Conservation (phyloP, 2,329 filamentous ascomycete genomes). For the Colletotrichum orbiculare region DNA sequence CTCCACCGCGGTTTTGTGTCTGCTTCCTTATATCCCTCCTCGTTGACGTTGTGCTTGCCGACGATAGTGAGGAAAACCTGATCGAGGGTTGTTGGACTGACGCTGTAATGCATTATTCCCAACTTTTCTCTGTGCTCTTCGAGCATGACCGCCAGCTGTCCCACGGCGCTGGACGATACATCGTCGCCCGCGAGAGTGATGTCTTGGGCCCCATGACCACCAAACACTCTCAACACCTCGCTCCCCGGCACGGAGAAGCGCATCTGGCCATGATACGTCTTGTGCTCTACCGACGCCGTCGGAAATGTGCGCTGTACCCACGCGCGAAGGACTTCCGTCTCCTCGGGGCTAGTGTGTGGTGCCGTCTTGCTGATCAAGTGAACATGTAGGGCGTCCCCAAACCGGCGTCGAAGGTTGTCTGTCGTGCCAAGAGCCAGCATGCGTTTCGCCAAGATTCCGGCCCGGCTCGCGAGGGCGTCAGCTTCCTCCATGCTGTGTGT, state of each 20-base stretch:
- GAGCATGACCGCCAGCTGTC: slow-evolving; percentile 75
- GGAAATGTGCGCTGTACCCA: slow-evolving; percentile 75
- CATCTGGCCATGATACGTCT: slow-evolving; percentile 86
- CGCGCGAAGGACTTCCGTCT: slow-evolving; percentile 72
- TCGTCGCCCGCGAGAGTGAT: slow-evolving; percentile 42
- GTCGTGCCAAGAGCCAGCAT: slow-evolving; percentile 89
- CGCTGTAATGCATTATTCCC: slow-evolving; percentile 86
- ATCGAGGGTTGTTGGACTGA: slow-evolving; percentile 87
- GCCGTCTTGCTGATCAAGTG: slow-evolving; percentile 82
- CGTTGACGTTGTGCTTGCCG: slow-evolving; percentile 79
- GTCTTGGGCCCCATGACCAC: slow-evolving; percentile 37
- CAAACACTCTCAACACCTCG: slow-evolving; percentile 44
- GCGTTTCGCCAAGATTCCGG: slow-evolving; percentile 84
- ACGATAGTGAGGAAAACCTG: slow-evolving; percentile 92
- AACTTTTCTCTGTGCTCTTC: slow-evolving; percentile 77
- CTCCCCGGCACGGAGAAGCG: slow-evolving; percentile 79
- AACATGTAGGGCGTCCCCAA: slow-evolving; percentile 83
- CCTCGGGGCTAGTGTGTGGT: slow-evolving; percentile 75
- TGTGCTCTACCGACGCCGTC: slow-evolving; percentile 74
- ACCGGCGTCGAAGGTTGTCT: slow-evolving; percentile 76
- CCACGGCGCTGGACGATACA: slow-evolving; percentile 65
- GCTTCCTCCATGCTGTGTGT: slow-evolving; percentile 98
- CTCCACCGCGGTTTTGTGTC: slow-evolving; percentile 39
- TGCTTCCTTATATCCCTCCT: slow-evolving; percentile 70
- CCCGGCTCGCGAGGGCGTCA: slow-evolving; percentile 84